Base-by-base conservation (phyloP, 2,329 filamentous ascomycete species). In the Pyrenophora teres region DNA sequence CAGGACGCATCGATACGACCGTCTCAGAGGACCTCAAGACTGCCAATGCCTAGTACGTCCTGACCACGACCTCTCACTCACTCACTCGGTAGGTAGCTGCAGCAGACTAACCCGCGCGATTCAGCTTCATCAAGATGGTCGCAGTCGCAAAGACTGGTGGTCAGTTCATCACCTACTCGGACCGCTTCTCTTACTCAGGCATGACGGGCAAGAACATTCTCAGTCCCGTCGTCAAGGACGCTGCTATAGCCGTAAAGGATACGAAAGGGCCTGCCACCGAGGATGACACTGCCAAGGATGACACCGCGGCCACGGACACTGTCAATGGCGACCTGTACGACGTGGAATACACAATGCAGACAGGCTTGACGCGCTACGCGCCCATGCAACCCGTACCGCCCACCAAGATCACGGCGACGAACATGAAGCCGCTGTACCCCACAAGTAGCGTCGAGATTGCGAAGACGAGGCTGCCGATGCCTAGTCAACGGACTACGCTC, bases 181-280 rank as follows among this genome's bases (percentile, higher is more conserved):
- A 76, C 42, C 84, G 86, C 55, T 90, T 90, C 72, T 80, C 82
- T n/a, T 74, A 88, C 45, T 77, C 77, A 9, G 80, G 79, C 60
- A 88, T 89, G 86, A 85, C 80, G 2, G 86, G 86, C 32, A 85
- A 80, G 2, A 85, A 85, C 31, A 73, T 73, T 4, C 87, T 87
- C 62, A 73, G 79, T 1, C 53, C 76, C 1, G 65, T 63, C 32
- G 71, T 82, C 40, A 60, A 64, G 19, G n/a, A 83, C 80, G 64
- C 62, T 4, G 49, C 66, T 33, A 53, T 59, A 25, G 46, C 48
- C 10, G 59, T 71, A 16, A 54, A 48, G 8, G 66, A 60, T 50
- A 72, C 71, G 15, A 46, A 46, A 39, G 71, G 71, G 3, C 72
- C 72, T 5, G 41, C 50, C 9, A 58, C 59, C 10, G 54, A 59